Evolutionary conservation across 345 rosid species (phyloP).

Genomic region (Anastatica hierochuntica): DNA sequence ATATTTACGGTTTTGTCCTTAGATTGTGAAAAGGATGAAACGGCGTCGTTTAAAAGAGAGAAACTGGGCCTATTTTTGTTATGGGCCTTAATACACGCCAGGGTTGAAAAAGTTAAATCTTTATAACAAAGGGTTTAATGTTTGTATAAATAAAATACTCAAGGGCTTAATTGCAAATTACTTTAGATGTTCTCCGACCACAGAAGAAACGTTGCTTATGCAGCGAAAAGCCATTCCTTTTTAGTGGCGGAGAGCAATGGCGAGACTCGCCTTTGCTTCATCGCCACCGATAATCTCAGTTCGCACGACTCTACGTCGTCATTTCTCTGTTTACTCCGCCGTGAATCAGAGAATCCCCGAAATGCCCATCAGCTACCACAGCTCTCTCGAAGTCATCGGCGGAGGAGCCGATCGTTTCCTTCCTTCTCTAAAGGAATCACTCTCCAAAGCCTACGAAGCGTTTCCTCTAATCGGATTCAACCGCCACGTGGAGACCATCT

Average conservation of each 20-base stretch:
- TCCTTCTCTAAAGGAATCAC: conserved; percentile 39
- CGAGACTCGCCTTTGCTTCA: conserved; percentile 22
- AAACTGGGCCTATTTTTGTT: not conserved
- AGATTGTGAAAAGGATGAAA: no score
- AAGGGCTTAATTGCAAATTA: not conserved
- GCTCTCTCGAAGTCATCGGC: conserved; percentile 65
- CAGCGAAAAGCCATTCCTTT: not conserved
- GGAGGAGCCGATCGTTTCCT: conserved; percentile 51
- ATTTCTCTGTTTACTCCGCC: conserved; percentile 26
- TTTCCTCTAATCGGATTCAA: conserved; percentile 41
- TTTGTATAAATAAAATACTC: not conserved
- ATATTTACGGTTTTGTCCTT: no score
- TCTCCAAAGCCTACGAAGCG: conserved; percentile 40
- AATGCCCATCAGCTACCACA: conserved; percentile 33
- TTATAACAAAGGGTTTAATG: not conserved
- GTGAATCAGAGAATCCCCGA: conserved; percentile 10
- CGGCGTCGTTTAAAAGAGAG: no score
- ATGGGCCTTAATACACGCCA: not conserved
- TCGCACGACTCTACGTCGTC: conserved; percentile 5
- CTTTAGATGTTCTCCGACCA: conserved; percentile 5
- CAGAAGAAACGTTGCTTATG: not conserved
- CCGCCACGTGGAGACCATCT: conserved; percentile 39
- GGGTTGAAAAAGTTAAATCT: not conserved
- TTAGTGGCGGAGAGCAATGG: conserved; percentile 19
- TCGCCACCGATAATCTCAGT: conserved; percentile 13